phyloP scores from a whole-genome alignment of 306 rosid species.

The Trifolium dubium region DNA sequence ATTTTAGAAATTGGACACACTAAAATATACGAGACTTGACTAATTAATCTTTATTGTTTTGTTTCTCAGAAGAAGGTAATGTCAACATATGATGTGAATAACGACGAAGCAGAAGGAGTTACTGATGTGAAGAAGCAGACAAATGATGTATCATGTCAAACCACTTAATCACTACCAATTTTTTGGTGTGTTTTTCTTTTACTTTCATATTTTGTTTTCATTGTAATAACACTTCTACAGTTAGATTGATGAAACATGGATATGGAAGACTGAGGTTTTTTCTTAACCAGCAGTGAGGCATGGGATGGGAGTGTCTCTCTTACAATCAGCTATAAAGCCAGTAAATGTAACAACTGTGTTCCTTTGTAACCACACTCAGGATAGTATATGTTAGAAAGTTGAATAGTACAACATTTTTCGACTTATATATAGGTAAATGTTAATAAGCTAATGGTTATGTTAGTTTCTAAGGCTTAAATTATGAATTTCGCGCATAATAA shows the following conservation, averaged over 20 bases:
- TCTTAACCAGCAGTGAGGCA: constrained; percentile 1
- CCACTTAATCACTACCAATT: constrained; percentile 44
- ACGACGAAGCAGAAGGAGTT: constrained; percentile 45
- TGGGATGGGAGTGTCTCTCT: constrained; percentile 1
- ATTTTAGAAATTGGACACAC: no score
- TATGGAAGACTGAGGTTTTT: constrained; percentile 35
- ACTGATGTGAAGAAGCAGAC: constrained; percentile 49
- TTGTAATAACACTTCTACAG: constrained; percentile 33
- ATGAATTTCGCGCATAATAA: not conserved
- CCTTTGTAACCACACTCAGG: constrained; percentile 39
- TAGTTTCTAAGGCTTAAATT: not conserved
- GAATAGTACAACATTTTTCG: constrained; percentile 33
- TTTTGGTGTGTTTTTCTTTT: constrained; percentile 44
- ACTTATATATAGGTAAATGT: constrained; percentile 22
- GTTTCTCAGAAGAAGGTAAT: constrained; percentile 61
- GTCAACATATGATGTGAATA: constrained; percentile 60
- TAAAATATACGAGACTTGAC: constrained; percentile 19
- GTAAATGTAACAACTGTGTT: constrained; percentile 37
- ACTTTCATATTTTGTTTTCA: not conserved
- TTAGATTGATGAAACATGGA: constrained; percentile 40
- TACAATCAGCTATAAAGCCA: constrained; percentile 35
- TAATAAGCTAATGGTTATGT: not conserved
- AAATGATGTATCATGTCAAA: constrained; percentile 63
- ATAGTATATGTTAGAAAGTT: constrained; percentile 37
- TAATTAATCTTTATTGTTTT: constrained; percentile 33